Base-by-base conservation (phyloP, 2,329 filamentous ascomycete genomes). In the Alternaria triticina region DNA sequence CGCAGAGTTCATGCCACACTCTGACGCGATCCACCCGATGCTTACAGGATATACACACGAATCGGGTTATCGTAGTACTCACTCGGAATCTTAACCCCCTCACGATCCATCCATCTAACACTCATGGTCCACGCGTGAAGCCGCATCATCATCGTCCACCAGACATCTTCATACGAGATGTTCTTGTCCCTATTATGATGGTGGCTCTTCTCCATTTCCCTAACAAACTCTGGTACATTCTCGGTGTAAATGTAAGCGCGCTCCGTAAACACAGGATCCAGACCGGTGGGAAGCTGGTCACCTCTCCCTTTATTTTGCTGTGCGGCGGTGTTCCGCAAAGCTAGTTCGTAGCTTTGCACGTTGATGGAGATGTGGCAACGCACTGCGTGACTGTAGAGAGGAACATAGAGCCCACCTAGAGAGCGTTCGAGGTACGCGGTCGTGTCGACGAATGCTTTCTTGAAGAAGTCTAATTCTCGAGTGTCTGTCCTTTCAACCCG, bases 231-330 rank as follows among this genome's bases (percentile, higher is more conserved):
- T 6, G 20, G 51, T 27, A 43, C 3, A 0, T 54, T 43, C 0
- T 54, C 50, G 1, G 22, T 15, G 20, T 54, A 43, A 3, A 36
- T 10, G 7, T 25, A 54, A 3, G 50, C 50, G 15, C 50, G 30
- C 3, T 23, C 50, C 0, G 9, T 4, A 4, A 54, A 54, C 13
- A 54, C 2, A 0, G 50, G 50, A 1, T 40, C 50, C 8, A 10
- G 6, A 20, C 13, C 12, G 0, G 3, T 0, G 10, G 46, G 46
- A n/a, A n/a, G n/a, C n/a, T n/a, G n/a, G n/a, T n/a, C n/a, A n/a
- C n/a, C n/a, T n/a, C n/a, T n/a, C n/a, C n/a, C n/a, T n/a, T n/a
- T n/a, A n/a, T n/a, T n/a, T n/a, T n/a, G n/a, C n/a, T n/a, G n/a
- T n/a, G n/a, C n/a, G n/a, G n/a, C n/a, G 3, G 17, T 4, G n/a